Evolutionary conservation across 176 grass and related monocot genomes (phyloP).

Genomic region (Bonia amplexicaulis): DNA sequence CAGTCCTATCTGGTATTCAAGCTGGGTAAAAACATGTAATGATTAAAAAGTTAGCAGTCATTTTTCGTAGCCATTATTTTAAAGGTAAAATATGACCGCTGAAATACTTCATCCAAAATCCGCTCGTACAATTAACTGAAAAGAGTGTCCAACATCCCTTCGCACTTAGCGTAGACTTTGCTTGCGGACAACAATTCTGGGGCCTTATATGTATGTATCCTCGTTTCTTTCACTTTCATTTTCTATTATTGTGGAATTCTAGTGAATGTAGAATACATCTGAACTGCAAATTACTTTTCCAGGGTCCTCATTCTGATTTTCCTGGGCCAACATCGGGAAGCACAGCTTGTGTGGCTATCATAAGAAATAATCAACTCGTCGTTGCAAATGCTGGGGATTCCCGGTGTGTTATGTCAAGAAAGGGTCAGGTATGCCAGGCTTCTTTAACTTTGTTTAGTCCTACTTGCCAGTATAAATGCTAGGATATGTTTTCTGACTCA

Average conservation of each 20-base stretch:
- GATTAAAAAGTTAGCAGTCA: neutral
- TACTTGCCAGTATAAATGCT: conserved; percentile 7
- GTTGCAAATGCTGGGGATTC: conserved; percentile 98
- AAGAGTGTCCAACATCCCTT: neutral
- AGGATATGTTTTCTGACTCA: conserved; percentile 1
- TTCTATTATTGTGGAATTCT: neutral
- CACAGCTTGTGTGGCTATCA: conserved; percentile 90
- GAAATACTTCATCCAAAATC: neutral
- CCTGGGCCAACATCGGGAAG: conserved; percentile 78
- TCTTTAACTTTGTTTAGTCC: neutral
- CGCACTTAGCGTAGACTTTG: neutral
- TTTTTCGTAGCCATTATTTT: no score
- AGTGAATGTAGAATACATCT: neutral
- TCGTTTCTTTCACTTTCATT: neutral
- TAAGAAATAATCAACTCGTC: conserved; percentile 85
- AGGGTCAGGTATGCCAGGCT: conserved; percentile 61
- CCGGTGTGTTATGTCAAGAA: conserved; percentile 90
- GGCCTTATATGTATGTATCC: neutral
- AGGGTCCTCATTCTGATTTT: conserved; percentile 85
- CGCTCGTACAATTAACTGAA: neutral
- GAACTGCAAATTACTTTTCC: conserved; percentile 17
- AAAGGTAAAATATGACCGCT: neutral
- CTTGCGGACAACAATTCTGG: neutral
- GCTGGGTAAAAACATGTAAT: neutral
- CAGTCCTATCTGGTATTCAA: neutral